Base-by-base conservation (phyloP, 2,329 filamentous ascomycete genomes). In the Didymella segeticola region DNA sequence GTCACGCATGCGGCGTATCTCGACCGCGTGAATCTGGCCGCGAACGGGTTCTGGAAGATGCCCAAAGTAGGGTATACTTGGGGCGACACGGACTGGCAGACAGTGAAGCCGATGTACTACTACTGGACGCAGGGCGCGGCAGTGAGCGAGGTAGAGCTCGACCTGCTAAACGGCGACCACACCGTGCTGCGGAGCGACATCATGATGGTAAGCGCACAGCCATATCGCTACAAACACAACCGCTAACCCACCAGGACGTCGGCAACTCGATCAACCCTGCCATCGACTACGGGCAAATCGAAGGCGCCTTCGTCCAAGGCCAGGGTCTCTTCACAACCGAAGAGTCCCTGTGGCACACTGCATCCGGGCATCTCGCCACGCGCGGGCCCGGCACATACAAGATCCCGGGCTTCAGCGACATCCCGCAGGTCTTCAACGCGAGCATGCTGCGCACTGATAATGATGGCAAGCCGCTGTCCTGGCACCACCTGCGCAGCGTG, bases 41-140 rank as follows among this genome's bases (percentile, higher is more conserved):
- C 93, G 1, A 95, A 97, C 64, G 93, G 93, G 0, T 96, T 95
- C 78, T 99, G 97, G 83, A 95, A 93, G 73, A 98, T 95, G 5
- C 95, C 95, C 0, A 91, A 96, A 59, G 96, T 99, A 60, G 95
- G 93, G 1, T 98, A 96, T 69, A 84, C 84, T 0, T 99, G 93
- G 93, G 91, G 87, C 5, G 61, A 72, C 22, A 73, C 63, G 14
- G 67, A 75, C 33, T 38, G 42, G 11, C 63, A 69, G 7, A 73
- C 69, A 0, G 69, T 69, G 5, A 74, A 74, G 57, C 38, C 87
- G 72, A 96, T 98, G 92, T 98, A 92, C 80, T 98, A 93, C 79
- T 99, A 99, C 81, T 98, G 97, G 78, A 98, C 95, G 0, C 71
- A 75, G 76, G 93, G 93, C 47, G 92, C 96, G 3, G 86, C 92